Base-by-base conservation (phyloP, 768 basidiomycete species). In the Xerocomellus chrysenteron region DNA sequence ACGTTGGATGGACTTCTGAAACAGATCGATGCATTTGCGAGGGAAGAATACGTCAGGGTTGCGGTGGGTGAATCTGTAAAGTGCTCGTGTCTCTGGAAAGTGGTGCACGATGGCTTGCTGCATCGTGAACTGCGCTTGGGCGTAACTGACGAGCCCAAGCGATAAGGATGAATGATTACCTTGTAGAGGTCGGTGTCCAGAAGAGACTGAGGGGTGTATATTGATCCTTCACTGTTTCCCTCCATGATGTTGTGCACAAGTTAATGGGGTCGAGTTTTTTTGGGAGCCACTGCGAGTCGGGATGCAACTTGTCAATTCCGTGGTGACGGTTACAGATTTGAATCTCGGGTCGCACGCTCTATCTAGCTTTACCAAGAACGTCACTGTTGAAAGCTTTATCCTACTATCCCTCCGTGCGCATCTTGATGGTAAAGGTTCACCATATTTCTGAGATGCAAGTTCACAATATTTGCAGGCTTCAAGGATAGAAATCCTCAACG, bases 181-280 rank as follows among this genome's bases (percentile, higher is more conserved):
- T 96, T 98, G 83, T 98, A 98, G 32, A 96, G 74, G 72, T 98
- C 96, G 0, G 94, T 94, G 71, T 98, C 96, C 44, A 98, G 80
- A 50, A 98, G 76, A 16, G 92, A 94, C 30, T 19, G 58, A 39
- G 60, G 65, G 5, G 41, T 59, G 33, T 65, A 69, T 17, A 57
- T 26, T 24, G 57, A 45, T 36, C 58, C 59, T 21, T 61, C 58
- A 7, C 1, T 36, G 16, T 35, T 17, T 35, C n/a, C 44, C 13
- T 58, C 55, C 66, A 66, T 67, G 45, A 13, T 50, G 53, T 16
- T 49, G 11, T 26, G 35, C 6, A 21, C 19, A 30, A 37, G 42
- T 21, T 21, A 28, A 16, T 32, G 10, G 17, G n/a, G 28, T 30
- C 36, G 30, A 35, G 45, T 32, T 42, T n/a, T 11, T 30, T 26